Conservation (phyloP, 192 early-diverging fungal genomes). For the Entomortierella beljakovae region DNA sequence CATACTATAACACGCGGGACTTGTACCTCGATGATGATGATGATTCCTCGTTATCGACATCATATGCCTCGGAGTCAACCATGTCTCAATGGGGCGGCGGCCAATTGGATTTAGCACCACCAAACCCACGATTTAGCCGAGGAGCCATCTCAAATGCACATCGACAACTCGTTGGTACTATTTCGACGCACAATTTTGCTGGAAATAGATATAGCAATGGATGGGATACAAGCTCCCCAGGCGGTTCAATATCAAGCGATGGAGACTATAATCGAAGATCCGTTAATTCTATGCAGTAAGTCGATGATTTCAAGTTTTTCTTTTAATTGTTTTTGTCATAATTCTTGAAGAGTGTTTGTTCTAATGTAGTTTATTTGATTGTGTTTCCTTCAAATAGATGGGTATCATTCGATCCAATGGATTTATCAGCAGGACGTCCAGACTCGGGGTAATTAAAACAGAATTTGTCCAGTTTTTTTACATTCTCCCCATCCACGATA, state of each 20-base stretch:
- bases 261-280: slow-evolving; percentile 37
- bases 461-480: too few relatives aligned
- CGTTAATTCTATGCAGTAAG: slow-evolving; percentile 54
- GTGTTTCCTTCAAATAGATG: slow-evolving; percentile 19
- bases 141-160: slow-evolving; percentile 47
- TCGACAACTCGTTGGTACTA: slow-evolving; percentile 31
- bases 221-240: slow-evolving; percentile 45
- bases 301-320: neutral
- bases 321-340: neutral
- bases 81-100: slow-evolving; percentile 31
- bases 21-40: slow-evolving; percentile 46
- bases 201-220: slow-evolving; percentile 5
- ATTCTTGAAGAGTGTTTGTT: neutral
- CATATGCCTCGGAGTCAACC: slow-evolving; percentile 29
- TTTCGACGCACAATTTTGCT: neutral
- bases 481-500: neutral
- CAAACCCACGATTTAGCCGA: slow-evolving; percentile 44
- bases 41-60: slow-evolving; percentile 22
- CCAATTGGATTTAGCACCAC: slow-evolving; percentile 38
- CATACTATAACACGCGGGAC: slow-evolving; percentile 44
- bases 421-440: slow-evolving; percentile 21
- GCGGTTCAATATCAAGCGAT: slow-evolving; percentile 37
- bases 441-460: slow-evolving; percentile 41
- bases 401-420: slow-evolving; percentile 42
- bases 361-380: neutral